phyloP scores from a whole-genome alignment of 768 basidiomycete genomes.

The Tephrocybe rancida region DNA sequence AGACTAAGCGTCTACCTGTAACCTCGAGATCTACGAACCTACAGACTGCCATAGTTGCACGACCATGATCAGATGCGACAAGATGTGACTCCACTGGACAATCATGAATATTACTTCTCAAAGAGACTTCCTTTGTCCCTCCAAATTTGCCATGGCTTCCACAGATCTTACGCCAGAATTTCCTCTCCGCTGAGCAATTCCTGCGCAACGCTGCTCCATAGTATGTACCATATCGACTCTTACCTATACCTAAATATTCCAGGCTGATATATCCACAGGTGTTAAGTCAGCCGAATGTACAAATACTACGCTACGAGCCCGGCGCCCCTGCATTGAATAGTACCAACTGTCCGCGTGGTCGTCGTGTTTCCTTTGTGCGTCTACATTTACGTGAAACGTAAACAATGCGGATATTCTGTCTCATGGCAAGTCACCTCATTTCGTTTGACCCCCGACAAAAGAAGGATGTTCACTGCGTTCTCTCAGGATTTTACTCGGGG shows the following conservation, averaged over 20 bases:
- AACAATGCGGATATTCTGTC: neutral
- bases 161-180: neutral
- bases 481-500: conserved; percentile 14
- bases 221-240: conserved; percentile 4
- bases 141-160: too few relatives aligned
- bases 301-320: neutral
- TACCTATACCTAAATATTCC: neutral
- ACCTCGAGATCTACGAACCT: too few relatives aligned
- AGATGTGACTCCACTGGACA: too few relatives aligned
- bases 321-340: too few relatives aligned
- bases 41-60: too few relatives aligned
- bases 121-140: too few relatives aligned
- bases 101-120: too few relatives aligned
- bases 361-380: conserved; percentile 15
- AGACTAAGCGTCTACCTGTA: too few relatives aligned
- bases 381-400: conserved; percentile 13
- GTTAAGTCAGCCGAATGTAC: neutral
- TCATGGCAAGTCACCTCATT: conserved; percentile 1
- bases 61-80: too few relatives aligned
- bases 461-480: neutral
- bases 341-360: conserved; percentile 5
- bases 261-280: neutral
- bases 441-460: neutral
- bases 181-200: conserved; percentile 1
- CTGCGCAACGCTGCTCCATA: conserved; percentile 18